Conservation (phyloP, 2,329 filamentous ascomycete genomes). For the Aspergillus tubingensis region DNA sequence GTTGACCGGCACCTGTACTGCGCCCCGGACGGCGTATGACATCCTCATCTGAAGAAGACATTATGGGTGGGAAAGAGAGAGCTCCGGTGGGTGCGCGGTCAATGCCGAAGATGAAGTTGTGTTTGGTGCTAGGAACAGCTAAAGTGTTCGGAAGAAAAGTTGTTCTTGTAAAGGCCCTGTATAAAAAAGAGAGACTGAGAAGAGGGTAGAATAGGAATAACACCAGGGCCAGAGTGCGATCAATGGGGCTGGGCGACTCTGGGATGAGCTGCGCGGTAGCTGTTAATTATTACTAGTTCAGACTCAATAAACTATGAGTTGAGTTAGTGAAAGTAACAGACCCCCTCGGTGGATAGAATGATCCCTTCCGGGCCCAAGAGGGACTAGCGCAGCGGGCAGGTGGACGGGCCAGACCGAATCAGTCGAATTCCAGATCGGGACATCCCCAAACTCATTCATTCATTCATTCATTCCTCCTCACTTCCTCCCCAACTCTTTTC, state of each 20-base stretch:
- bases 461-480: constrained; percentile 7
- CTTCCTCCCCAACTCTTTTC: constrained; percentile 3
- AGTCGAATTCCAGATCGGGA: background rate
- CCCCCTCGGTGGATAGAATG: constrained; percentile 17
- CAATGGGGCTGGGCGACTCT: background rate
- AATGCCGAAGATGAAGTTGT: background rate
- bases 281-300: no score
- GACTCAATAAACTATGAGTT: no score
- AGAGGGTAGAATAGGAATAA: background rate
- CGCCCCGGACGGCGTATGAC: constrained; percentile 39
- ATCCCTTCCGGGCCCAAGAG: constrained; percentile 27
- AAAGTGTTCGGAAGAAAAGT: background rate
- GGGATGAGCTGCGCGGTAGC: no score
- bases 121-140: background rate
- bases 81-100: background rate
- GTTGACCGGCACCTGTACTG: constrained; percentile 24
- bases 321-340: background rate
- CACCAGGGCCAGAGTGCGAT: background rate
- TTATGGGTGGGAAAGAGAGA: constrained; percentile 14
- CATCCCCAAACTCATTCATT: constrained; percentile 3
- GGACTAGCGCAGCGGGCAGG: constrained; percentile 25
- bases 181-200: background rate
- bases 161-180: background rate
- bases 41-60: constrained; percentile 45
- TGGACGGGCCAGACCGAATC: constrained; percentile 25